Evolutionary conservation across 2,329 filamentous ascomycete species (phyloP).

Genomic region (Pseudocercospora musae): DNA sequence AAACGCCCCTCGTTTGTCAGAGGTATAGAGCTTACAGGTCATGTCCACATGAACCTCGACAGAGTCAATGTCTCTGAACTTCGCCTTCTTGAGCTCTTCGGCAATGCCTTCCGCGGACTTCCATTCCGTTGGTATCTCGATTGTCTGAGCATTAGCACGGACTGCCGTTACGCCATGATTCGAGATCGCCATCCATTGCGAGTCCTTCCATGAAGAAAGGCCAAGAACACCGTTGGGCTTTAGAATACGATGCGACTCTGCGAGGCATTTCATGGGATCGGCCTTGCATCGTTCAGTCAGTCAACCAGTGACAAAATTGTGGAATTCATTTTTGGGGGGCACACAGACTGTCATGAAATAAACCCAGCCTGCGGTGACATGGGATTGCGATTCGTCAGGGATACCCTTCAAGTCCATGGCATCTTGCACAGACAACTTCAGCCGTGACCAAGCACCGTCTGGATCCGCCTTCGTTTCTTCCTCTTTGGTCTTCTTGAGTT

Average conservation of each 20-base stretch:
- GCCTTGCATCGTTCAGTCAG: conserved; percentile 8
- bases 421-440: conserved; percentile 26
- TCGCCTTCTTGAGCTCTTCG: conserved; percentile 28
- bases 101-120: conserved; percentile 15
- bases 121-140: conserved; percentile 29
- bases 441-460: conserved; percentile 25
- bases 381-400: conserved; percentile 23
- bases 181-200: conserved; percentile 32
- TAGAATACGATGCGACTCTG: conserved; percentile 28
- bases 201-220: conserved; percentile 30
- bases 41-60: conserved; percentile 27
- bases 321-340: too few species aligned
- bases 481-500: conserved; percentile 18
- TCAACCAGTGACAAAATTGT: too few species aligned
- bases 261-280: conserved; percentile 21
- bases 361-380: conserved; percentile 33
- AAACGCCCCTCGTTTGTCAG: neutral
- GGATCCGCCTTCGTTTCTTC: conserved; percentile 16
- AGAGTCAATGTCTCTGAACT: conserved; percentile 28
- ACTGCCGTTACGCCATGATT: conserved; percentile 15
- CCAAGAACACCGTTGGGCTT: conserved; percentile 25
- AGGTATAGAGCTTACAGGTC: conserved; percentile 16
- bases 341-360: conserved; percentile 33
- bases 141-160: conserved; percentile 21
- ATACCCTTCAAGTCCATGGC: conserved; percentile 30